Evolutionary conservation across 176 grass and related monocot species (phyloP), one percentile per base, ranked within the genome.

Genomic region (Triticum urartu): DNA sequence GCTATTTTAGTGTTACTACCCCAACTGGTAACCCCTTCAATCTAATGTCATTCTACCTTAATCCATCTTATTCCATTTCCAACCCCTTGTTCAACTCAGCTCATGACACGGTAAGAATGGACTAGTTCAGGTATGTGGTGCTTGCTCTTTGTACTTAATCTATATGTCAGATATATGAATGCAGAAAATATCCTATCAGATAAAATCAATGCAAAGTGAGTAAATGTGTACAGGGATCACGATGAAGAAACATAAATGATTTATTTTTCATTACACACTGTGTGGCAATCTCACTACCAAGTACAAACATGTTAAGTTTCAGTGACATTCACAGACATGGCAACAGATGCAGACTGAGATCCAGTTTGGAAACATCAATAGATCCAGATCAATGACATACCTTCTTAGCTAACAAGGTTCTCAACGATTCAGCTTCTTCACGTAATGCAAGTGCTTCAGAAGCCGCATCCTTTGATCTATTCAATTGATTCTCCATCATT

Each of bases 401-500:
- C 89, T 95, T 98, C 65, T 85, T 91, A 86, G 89, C 72, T 79
- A 94, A 79, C 78, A 93, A 73, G 72, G 63, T 47, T 88, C 88
- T 94, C 59, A 98, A 91, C 64, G 88, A 91, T 7, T 92, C 71
- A 10, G 95, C 91, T 89, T 98, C 84, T 84, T 92, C 88, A 77
- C 90, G 93, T 75, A 95, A 91, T 86, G 91, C 72, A 81, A 89
- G 78, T 39, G 86, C 90, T 85, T 95, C 93, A 84, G 71, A 78
- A 92, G 91, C 90, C 11, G 91, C 93, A 67, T 91, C 81, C 71
- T 98, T 98, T 71, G 86, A 92, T 86, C 91, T 93, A 91, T 90
- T 98, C 72, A 95, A 89, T 69, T 98, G 93, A 69, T 83, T 90
- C 83, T 94, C 91, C 93, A 98, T 92, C 95, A 98, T 92, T 77